Evolutionary conservation across 805 yeast genomes (phyloP).

Genomic region (Wickerhamiella vanderwaltii): DNA sequence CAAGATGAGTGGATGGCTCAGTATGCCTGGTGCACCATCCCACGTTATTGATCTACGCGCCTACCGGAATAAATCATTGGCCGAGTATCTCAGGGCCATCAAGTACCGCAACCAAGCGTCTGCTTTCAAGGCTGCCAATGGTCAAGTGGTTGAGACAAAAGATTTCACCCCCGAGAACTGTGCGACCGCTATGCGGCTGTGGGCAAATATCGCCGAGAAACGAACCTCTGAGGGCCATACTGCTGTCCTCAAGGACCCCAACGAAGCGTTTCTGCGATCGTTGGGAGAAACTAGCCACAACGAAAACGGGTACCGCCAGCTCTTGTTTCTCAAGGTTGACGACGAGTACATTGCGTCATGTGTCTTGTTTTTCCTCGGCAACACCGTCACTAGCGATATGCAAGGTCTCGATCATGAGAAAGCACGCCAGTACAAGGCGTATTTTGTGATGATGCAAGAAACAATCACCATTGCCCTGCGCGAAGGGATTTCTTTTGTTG

Average conservation of each 20-base stretch:
- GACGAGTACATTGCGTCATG: conserved; percentile 32
- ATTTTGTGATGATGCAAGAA: conserved; percentile 38
- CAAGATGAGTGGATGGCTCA: conserved; percentile 31
- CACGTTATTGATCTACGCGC: conserved; percentile 34
- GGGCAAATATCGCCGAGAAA: conserved; percentile 32
- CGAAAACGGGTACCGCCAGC: conserved; percentile 24
- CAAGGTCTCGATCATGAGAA: conserved; percentile 35
- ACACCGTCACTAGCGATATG: conserved; percentile 34
- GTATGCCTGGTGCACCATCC: conserved; percentile 30
- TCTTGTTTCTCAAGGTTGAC: conserved; percentile 31
- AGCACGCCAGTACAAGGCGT: conserved; percentile 32
- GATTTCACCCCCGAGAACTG: conserved; percentile 29
- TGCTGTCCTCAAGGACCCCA: conserved; percentile 30
- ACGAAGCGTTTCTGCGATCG: conserved; percentile 24
- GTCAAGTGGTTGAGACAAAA: conserved; percentile 28
- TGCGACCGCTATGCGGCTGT: conserved; percentile 26
- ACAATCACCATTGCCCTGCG: conserved; percentile 32
- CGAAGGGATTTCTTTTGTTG: conserved; percentile 32
- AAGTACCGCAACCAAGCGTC: conserved; percentile 33
- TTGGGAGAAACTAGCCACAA: conserved; percentile 25
- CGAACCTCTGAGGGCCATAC: conserved; percentile 31
- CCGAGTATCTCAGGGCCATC: conserved; percentile 32
- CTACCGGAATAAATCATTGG: conserved; percentile 24
- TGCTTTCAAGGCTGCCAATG: conserved; percentile 28
- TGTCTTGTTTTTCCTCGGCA: conserved; percentile 34